Evolutionary conservation across 805 yeast species (phyloP), one percentile per base, ranked within the genome.

Genomic region (Zygosaccharomyces rouxii): DNA sequence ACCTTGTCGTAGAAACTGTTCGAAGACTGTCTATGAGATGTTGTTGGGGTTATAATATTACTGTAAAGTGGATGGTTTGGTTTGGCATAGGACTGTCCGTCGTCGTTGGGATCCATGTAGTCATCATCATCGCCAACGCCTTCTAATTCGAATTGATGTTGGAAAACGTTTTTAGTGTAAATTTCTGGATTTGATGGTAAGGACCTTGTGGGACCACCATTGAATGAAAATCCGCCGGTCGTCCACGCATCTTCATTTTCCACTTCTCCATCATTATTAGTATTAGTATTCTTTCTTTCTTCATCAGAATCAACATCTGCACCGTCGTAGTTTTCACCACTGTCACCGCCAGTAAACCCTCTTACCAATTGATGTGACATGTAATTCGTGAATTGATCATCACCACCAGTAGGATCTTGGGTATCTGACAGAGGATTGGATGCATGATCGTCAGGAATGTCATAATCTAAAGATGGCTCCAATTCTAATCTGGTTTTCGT

Each of bases 51-150:
- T 26, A 62, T 55, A 62, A 63, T 60, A 55, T 56, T 68, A 43
- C 57, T 61, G 55, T 84, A 84, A 47, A 84, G 64, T 5, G 87
- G 84, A 57, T 82, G 79, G 35, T 74, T 69, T 21, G 75, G 72
- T 61, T 79, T 83, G 46, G 80, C 79, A 64, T 85, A 85, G 1
- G 87, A 81, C 60, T 79, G 80, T 0, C 92, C 92, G 59, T 85
- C 92, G 63, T 86, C 92, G 59, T 85, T 84, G 1, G 92, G 90
- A 60, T 85, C 90, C 56, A 79, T 80, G 58, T 85, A 84, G 51
- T 83, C 89, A 51, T 84, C 89, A 11, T 78, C 86, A 23, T 77
- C 77, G 39, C 62, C 67, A 25, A 71, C 71, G 35, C 63, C 67
- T 29, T 64, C 68, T 9, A 74, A 9, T 76, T 75, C 41, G 73